Percentiles rank a stretch among this genome's conserved stretches.
Conservation (phyloP, 345 rosid species). For the Salix viminalis region DNA sequence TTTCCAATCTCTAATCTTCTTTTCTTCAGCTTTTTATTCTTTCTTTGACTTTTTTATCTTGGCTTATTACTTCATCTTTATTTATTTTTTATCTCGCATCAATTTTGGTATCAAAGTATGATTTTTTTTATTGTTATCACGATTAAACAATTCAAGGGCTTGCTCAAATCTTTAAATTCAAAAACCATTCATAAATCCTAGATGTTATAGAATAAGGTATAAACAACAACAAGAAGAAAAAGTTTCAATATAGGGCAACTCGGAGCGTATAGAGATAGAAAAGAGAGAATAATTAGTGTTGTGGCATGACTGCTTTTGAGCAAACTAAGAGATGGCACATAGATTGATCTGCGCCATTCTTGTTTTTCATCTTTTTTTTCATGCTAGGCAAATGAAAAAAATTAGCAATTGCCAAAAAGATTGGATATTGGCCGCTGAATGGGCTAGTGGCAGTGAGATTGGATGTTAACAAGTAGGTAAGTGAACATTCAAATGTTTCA, state of each 20-base stretch:
- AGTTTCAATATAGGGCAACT: neutral
- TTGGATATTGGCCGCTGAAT: neutral
- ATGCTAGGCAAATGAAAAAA: neutral
- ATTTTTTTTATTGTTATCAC: too few relatives aligned
- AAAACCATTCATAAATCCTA: too few relatives aligned
- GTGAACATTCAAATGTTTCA: neutral
- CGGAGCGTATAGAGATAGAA: neutral
- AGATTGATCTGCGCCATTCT: neutral
- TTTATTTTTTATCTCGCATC: too few relatives aligned
- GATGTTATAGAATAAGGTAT: neutral
- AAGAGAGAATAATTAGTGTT: neutral
- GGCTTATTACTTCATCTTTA: too few relatives aligned
- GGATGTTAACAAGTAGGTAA: neutral
- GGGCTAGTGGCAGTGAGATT: neutral
- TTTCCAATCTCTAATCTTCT: too few relatives aligned
- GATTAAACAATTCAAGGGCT: too few relatives aligned
- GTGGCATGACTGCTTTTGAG: neutral
- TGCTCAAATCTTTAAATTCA: too few relatives aligned
- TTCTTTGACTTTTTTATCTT: too few relatives aligned
- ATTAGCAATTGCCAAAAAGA: neutral
- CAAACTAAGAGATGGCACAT: neutral
- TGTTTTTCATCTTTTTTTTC: too few relatives aligned
- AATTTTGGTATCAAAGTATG: too few relatives aligned
- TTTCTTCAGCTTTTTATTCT: too few relatives aligned
- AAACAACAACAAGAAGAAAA: neutral